Evolutionary conservation across 202 grass and related monocot genomes (phyloP), one percentile per base, ranked within the genome.

Genomic region (Dendrocalamus latiflorus): DNA sequence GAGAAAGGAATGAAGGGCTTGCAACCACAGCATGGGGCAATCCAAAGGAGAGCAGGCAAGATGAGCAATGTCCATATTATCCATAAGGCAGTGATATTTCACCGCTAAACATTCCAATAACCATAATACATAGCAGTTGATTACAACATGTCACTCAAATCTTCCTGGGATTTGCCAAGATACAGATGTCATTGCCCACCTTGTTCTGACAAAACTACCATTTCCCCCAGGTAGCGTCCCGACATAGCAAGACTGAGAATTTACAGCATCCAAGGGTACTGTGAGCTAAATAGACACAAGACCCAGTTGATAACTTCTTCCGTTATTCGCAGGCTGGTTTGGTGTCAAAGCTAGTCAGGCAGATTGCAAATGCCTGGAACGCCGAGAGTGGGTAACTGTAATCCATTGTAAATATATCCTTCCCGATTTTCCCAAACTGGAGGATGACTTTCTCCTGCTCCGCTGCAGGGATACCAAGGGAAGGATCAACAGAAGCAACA

Each of bases 391-490:
- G 96, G 48, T 99, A 99, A 30, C 89, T 84, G 41, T 99, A 99
- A 65, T 99, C 96, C 93, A 99, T 96, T 9, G 93, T 96, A 49
- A 99, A 99, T 64, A 99, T 99, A 77, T 99, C 96, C 72, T 99
- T 99, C 18, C 96, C 96, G 4, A 99, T 99, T 28, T 99, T 96
- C 37, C 96, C 96, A 4, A 99, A 99, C 28, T 99, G 96, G 61
- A 99, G 91, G 75, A 99, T 93, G 25, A 94, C 96, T 43, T 89
- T 99, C 56, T 99, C 96, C 74, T 95, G 93, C 78, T 95, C 93
- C 0, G 78, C 83, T 0, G 83, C 78, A 10, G 91, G 89, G 38
- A 96, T 42, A 28, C 89, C 83, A 0, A 86, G 81, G 26, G 87
- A 85, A 76, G 91, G 93, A 76, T 96, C 89, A 20, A 94, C 81